Percentiles rank a stretch among this genome's conserved stretches.
Evolutionary conservation across 202 grass and related monocot genomes (phyloP).

Genomic region (Carex sylvatica): DNA sequence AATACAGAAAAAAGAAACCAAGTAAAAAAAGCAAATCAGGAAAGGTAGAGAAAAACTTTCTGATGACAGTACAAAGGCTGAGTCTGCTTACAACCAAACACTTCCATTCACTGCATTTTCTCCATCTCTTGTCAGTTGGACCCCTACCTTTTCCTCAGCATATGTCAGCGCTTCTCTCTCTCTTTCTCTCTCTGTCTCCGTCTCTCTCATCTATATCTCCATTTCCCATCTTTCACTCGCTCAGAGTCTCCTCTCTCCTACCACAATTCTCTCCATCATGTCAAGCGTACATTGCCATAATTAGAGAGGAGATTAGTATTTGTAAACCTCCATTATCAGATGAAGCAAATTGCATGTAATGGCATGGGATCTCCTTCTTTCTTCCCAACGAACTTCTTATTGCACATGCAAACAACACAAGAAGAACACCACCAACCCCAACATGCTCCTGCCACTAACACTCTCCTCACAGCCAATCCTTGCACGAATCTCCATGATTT

Average conservation of each 20-base stretch:
- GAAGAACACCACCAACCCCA: slow-evolving; percentile 47
- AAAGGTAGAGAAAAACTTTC: slow-evolving; percentile 25
- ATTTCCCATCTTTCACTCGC: slow-evolving; percentile 40
- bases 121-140: slow-evolving; percentile 26
- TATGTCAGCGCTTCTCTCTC: slow-evolving; percentile 11
- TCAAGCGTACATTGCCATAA: not conserved
- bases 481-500: slow-evolving; percentile 71
- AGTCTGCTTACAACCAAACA: slow-evolving; percentile 14
- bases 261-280: slow-evolving; percentile 20
- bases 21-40: not conserved
- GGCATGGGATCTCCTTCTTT: slow-evolving; percentile 75
- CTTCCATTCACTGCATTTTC: slow-evolving; percentile 29
- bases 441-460: slow-evolving; percentile 25
- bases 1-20: not conserved
- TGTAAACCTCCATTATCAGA: slow-evolving; percentile 9
- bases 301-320: not conserved
- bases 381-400: slow-evolving; percentile 85
- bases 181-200: not conserved
- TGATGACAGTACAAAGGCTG: slow-evolving; percentile 16
- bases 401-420: slow-evolving; percentile 75
- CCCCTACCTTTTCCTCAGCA: slow-evolving; percentile 20
- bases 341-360: slow-evolving; percentile 77
- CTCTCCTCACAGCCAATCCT: slow-evolving; percentile 49
- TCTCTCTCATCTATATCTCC: slow-evolving; percentile 53
- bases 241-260: slow-evolving; percentile 40